Conservation (phyloP, 2,329 filamentous ascomycete species). For the Diaporthe caulivora region DNA sequence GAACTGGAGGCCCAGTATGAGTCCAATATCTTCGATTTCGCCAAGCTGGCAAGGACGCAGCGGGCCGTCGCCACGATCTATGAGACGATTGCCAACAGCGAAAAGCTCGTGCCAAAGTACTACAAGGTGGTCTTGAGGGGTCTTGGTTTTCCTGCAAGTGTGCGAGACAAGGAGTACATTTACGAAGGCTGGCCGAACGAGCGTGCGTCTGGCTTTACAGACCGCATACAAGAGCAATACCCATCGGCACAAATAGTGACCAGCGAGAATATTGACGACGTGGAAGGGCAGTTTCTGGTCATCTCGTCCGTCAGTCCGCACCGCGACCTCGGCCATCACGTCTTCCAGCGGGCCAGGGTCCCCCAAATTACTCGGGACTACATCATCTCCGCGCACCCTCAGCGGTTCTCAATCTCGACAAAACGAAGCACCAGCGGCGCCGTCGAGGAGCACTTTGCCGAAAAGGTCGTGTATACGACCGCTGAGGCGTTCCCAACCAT, state of each 20-base stretch:
- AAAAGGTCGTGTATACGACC: slow-evolving; percentile 88
- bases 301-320: slow-evolving; percentile 85
- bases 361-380: slow-evolving; percentile 88
- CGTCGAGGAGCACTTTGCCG: slow-evolving; percentile 79
- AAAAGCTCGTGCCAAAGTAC: slow-evolving; percentile 83
- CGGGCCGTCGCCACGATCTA: slow-evolving; percentile 93
- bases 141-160: slow-evolving; percentile 82
- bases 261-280: slow-evolving; percentile 77
- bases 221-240: slow-evolving; percentile 92
- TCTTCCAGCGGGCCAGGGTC: slow-evolving; percentile 90
- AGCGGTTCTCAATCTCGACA: slow-evolving; percentile 81
- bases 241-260: slow-evolving; percentile 86
- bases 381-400: slow-evolving; percentile 81
- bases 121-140: slow-evolving; percentile 93
- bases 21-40: slow-evolving; percentile 88
- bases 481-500: slow-evolving; percentile 93
- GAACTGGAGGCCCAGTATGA: slow-evolving; percentile 95
- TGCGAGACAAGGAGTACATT: slow-evolving; percentile 92
- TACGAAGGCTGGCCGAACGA: slow-evolving; percentile 87
- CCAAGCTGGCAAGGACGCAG: slow-evolving; percentile 89
- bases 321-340: slow-evolving; percentile 83
- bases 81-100: slow-evolving; percentile 86
- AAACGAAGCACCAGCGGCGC: slow-evolving; percentile 77
- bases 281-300: slow-evolving; percentile 91
- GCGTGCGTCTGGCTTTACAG: slow-evolving; percentile 83